phyloP scores from a whole-genome alignment of 768 basidiomycete species.

The Hydnum rufescens region DNA sequence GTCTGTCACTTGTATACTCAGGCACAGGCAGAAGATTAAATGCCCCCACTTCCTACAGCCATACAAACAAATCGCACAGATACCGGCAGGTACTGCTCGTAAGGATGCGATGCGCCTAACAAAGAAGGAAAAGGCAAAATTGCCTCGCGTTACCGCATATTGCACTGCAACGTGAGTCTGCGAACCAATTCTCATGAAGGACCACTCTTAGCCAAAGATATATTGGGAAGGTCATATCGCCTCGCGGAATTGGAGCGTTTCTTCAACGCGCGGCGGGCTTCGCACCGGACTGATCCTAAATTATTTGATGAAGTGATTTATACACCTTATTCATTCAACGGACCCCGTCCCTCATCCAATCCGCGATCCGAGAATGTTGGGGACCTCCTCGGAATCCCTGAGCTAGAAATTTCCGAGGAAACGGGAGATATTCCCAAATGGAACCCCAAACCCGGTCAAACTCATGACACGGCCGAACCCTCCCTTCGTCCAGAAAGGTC shows the following conservation, averaged over 20 bases:
- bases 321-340: conserved; percentile 65
- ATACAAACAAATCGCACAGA: conserved; percentile 86
- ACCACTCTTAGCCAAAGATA: conserved; percentile 1
- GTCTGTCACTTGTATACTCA: conserved; percentile 19
- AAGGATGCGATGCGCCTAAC: conserved; percentile 78
- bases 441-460: background rate
- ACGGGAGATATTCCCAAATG: background rate
- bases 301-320: conserved; percentile 87
- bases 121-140: conserved; percentile 76
- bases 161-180: conserved; percentile 65
- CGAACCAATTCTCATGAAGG: background rate
- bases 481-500: background rate
- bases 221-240: conserved; percentile 57
- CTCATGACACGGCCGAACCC: background rate
- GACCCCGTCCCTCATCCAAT: conserved; percentile 19
- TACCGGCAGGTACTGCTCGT: conserved; percentile 84
- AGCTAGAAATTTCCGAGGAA: conserved; percentile 22
- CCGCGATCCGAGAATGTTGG: conserved; percentile 23
- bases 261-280: conserved; percentile 59
- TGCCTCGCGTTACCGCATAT: conserved; percentile 91
- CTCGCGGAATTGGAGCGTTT: conserved; percentile 78
- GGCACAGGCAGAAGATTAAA: background rate
- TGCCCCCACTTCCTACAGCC: conserved; percentile 27
- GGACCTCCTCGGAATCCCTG: conserved; percentile 62
- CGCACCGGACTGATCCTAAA: conserved; percentile 74